A percentile compares a stretch with the other conserved stretches of the same genome.
phyloP scores from a whole-genome alignment of 1,284 basidiomycete genomes.

The Malassezia obtusa region DNA sequence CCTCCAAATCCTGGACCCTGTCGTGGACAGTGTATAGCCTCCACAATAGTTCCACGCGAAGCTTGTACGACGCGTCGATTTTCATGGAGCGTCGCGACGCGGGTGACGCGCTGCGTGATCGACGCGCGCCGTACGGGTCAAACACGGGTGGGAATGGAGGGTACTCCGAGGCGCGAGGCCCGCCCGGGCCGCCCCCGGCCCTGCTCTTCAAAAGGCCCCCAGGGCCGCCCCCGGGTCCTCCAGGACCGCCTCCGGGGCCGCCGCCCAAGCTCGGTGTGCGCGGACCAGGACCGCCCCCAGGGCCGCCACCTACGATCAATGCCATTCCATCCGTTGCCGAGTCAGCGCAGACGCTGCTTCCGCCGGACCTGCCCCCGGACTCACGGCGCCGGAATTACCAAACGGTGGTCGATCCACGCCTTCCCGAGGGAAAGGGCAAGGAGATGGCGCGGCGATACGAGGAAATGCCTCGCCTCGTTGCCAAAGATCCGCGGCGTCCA shows the following conservation, averaged over 20 bases:
- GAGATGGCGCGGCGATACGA: conserved; percentile 14
- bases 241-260: neutral
- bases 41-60: neutral
- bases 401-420: conserved; percentile 8
- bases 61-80: neutral
- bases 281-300: conserved; percentile 6
- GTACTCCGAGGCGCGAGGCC: too few relatives aligned
- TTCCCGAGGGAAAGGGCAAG: neutral
- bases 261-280: too few relatives aligned
- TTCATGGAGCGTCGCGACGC: neutral
- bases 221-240: neutral
- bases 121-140: too few relatives aligned
- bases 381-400: conserved; percentile 5
- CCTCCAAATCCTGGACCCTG: conserved; percentile 7
- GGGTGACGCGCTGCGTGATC: neutral
- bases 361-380: conserved; percentile 1
- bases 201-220: too few relatives aligned
- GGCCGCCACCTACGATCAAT: conserved; percentile 8
- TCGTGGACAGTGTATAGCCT: conserved; percentile 15
- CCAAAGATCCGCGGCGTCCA: conserved; percentile 10
- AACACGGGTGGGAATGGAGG: too few relatives aligned
- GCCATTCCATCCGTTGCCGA: neutral
- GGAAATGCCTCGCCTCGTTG: neutral
- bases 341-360: neutral
- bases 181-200: too few relatives aligned